These are phyloP conservation scores for Cardamine resedifolia DNA, from an alignment of 345 rosid genomes.

Conservation along the genomic window DNA sequence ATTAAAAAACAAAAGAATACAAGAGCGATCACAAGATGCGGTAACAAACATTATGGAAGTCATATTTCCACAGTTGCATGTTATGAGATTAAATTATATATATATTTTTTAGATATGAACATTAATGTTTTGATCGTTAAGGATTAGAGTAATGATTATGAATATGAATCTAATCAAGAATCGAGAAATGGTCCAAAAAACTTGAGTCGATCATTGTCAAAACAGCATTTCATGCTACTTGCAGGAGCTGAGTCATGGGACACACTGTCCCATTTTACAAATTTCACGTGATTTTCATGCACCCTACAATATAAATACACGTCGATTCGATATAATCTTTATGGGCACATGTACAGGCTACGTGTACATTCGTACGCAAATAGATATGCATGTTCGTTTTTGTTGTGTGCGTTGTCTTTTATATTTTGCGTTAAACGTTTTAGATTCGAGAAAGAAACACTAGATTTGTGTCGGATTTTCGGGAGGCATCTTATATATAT, in stretches of 20 bases:
- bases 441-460: conserved; percentile 20
- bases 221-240: not conserved
- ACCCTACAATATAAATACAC: not conserved
- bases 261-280: conserved; percentile 22
- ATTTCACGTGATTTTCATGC: conserved; percentile 36
- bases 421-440: not conserved
- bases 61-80: not conserved
- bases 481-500: conserved; percentile 4
- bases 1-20: not conserved
- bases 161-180: not conserved
- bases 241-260: conserved; percentile 11
- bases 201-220: not conserved
- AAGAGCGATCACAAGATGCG: not conserved
- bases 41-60: not conserved
- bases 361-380: conserved; percentile 28
- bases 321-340: not conserved
- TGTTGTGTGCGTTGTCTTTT: not conserved
- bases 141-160: not conserved
- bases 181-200: not conserved
- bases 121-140: not conserved
- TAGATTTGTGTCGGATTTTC: conserved; percentile 19
- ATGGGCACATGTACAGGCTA: conserved; percentile 1
- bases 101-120: not conserved
- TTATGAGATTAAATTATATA: not conserved
- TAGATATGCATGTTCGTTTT: conserved; percentile 30